Percentiles rank a stretch among this genome's conserved stretches.
phyloP scores from a whole-genome alignment of 2,329 filamentous ascomycete genomes.

The Sclerotinia sclerotiorum region DNA sequence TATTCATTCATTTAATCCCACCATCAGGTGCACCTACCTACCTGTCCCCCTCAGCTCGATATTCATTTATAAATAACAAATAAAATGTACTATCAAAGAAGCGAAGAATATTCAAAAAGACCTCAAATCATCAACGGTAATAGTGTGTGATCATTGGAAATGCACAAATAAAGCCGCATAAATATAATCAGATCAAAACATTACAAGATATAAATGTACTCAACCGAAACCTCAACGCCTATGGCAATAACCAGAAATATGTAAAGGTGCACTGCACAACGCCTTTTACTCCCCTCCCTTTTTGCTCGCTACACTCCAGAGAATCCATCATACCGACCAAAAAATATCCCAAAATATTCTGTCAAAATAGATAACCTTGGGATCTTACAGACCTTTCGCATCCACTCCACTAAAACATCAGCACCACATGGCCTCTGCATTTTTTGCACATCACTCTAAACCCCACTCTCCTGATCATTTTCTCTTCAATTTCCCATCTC shows the following conservation, averaged over 20 bases:
- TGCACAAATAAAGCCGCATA: not conserved
- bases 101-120: no score
- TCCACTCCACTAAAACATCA: not conserved
- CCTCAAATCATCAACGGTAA: no score
- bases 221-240: not conserved
- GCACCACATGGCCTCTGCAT: conserved; percentile 18
- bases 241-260: conserved; percentile 13
- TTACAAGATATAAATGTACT: conserved; percentile 1
- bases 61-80: no score
- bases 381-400: not conserved
- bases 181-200: not conserved
- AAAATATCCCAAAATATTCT: conserved; percentile 14
- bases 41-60: no score
- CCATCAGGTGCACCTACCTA: no score
- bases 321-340: conserved; percentile 18
- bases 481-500: conserved; percentile 22
- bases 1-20: no score
- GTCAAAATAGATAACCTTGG: not conserved
- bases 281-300: conserved; percentile 3
- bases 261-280: conserved; percentile 7
- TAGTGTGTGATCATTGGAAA: not conserved
- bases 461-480: no score
- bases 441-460: not conserved
- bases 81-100: no score
- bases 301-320: conserved; percentile 8